Evolutionary conservation across 805 yeast species (phyloP), one percentile per base, ranked within the genome.

Genomic region (Metschnikowia orientalis): DNA sequence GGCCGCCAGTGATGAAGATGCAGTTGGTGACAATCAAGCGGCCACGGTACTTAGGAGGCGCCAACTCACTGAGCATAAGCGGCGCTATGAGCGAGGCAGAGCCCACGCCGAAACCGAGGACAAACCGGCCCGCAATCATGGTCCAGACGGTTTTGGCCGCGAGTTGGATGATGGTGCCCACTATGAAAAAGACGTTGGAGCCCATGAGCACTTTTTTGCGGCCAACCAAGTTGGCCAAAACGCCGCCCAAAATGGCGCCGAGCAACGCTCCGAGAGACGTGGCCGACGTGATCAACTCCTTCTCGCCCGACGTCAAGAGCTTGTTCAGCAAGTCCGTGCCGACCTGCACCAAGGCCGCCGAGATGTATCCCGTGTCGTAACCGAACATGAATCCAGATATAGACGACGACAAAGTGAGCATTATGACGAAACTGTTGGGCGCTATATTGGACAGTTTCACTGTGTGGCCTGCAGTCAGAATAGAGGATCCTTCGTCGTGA

Each of bases 61-160:
- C 95, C 56, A 89, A 73, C 59, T 90, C 98, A 35, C 87, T 71
- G 41, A 90, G 83, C 69, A 88, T 89, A 37, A 90, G 68, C 1
- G 98, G 98, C n/a, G 97, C 87, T 35, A 87, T 81, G 34, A 90
- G 67, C 2, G 97, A 88, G 1, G 97, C 97, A 35, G 85, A 73
- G 47, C 98, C 98, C 17, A 90, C 97, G 48, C 96, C 97, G 59
- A 85, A 84, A 11, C 98, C 98, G 81, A 92, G 84, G 29, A 90
- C 68, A 45, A 92, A 81, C 56, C 97, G 74, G 26, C 97, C 98
- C 9, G 65, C 79, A 42, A 86, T 80, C 97, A 90, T 90, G 27
- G 82, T 79, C 94, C 96, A 86, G 39, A 87, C 80, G 4, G 79
- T 67, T 34, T 76, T 74, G 6, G 97, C 77, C 18, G 81, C 84